A percentile compares a stretch with the other conserved stretches of the same genome.
Conservation (phyloP, 2,329 filamentous ascomycete genomes). For the Incumbomyces delicatus region DNA sequence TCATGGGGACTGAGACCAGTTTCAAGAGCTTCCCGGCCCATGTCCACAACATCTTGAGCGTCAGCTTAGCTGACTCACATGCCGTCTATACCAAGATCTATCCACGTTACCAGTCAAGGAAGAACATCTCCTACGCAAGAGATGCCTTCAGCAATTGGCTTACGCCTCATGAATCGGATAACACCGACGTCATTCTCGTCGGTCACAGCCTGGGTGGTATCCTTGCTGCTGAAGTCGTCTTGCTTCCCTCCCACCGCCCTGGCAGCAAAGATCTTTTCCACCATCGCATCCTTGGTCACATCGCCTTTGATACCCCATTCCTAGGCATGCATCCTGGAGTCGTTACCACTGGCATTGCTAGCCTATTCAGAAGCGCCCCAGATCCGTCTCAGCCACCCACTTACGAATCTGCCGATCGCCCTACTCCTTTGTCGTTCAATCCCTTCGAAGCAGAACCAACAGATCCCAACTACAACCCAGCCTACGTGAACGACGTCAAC, state of each 20-base stretch:
- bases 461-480: constrained; percentile 61
- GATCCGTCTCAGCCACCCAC: constrained; percentile 1
- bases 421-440: constrained; percentile 1
- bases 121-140: constrained; percentile 51
- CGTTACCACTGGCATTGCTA: constrained; percentile 65
- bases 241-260: constrained; percentile 39
- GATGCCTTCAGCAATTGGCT: constrained; percentile 79
- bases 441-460: constrained; percentile 18
- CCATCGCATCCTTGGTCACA: constrained; percentile 67
- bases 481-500: constrained; percentile 64
- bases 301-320: constrained; percentile 79
- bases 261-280: constrained; percentile 41
- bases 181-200: constrained; percentile 70
- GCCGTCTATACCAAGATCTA: constrained; percentile 69
- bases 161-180: constrained; percentile 60
- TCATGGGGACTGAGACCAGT: constrained; percentile 78
- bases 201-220: constrained; percentile 89
- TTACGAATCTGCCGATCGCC: neutral
- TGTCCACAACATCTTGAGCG: constrained; percentile 64
- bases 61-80: constrained; percentile 60
- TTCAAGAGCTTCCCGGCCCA: constrained; percentile 84
- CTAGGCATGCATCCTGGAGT: constrained; percentile 84
- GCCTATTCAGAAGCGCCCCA: constrained; percentile 29
- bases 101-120: constrained; percentile 34
- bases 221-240: constrained; percentile 65